Percentiles rank a stretch among this genome's conserved stretches.
These are phyloP conservation scores for Hemileia vastatrix DNA, from an alignment of 1,284 basidiomycete genomes.

Conservation along the genomic window DNA sequence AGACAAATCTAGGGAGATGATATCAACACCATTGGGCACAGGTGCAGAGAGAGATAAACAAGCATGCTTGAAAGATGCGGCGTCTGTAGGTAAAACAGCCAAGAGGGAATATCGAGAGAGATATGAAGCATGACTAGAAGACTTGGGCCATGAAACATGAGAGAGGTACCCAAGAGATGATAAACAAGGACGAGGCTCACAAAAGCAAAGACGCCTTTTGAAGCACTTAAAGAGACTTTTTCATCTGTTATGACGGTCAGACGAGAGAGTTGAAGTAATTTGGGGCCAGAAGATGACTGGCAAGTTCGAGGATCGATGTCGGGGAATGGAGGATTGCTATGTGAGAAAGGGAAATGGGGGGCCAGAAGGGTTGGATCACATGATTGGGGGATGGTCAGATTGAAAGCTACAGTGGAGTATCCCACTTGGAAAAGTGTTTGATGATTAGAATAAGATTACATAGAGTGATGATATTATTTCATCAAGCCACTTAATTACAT, in stretches of 20 bases:
- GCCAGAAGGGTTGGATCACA: neutral
- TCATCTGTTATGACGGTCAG: conserved; percentile 15
- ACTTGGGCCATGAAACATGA: neutral
- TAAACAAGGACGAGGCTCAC: neutral
- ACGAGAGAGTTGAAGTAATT: conserved; percentile 6
- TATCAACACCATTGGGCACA: conserved; percentile 3
- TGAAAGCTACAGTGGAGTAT: conserved; percentile 11
- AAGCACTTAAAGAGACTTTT: neutral
- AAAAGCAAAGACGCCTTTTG: conserved; percentile 18
- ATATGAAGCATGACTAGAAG: conserved; percentile 7
- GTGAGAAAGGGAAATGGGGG: conserved; percentile 7
- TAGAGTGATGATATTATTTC: neutral
- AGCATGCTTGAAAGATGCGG: conserved; percentile 1
- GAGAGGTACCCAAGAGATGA: neutral
- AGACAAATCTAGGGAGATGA: conserved; percentile 6
- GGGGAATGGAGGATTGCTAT: conserved; percentile 4
- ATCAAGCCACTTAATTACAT: neutral
- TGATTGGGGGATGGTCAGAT: conserved; percentile 16
- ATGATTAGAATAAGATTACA: neutral
- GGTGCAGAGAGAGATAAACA: conserved; percentile 8
- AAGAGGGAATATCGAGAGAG: conserved; percentile 7
- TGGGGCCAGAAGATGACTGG: too few relatives aligned
- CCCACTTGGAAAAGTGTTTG: neutral
- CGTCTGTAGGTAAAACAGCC: conserved; percentile 1
- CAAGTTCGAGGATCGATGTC: conserved; percentile 10